phyloP scores from a whole-genome alignment of 2,329 filamentous ascomycete species.

The Talaromyces sp. region DNA sequence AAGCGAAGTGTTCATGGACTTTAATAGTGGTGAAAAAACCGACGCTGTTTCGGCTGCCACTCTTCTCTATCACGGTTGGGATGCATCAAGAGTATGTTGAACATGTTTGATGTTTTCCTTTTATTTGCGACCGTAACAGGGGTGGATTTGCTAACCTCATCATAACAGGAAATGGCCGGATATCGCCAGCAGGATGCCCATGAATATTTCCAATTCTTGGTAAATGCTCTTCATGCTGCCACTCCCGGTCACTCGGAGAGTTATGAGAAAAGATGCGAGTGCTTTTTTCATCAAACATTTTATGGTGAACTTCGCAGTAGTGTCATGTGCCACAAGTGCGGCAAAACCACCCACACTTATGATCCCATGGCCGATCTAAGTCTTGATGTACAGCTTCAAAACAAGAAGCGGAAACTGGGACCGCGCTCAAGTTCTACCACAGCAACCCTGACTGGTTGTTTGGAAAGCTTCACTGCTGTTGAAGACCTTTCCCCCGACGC shows the following conservation, averaged over 20 bases:
- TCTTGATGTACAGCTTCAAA: slow-evolving; percentile 78
- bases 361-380: slow-evolving; percentile 92
- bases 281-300: slow-evolving; percentile 92
- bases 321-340: slow-evolving; percentile 86
- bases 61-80: slow-evolving; percentile 69
- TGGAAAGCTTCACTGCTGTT: slow-evolving; percentile 83
- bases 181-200: slow-evolving; percentile 97
- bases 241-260: slow-evolving; percentile 72
- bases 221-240: slow-evolving; percentile 82
- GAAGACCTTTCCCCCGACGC: slow-evolving; percentile 71
- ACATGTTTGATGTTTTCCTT: neutral
- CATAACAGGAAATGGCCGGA: slow-evolving; percentile 69
- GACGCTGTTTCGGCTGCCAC: slow-evolving; percentile 90
- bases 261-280: slow-evolving; percentile 65
- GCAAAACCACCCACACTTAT: slow-evolving; percentile 76
- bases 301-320: slow-evolving; percentile 89
- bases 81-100: slow-evolving; percentile 40
- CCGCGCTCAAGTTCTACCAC: slow-evolving; percentile 38
- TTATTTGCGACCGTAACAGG: too few relatives aligned
- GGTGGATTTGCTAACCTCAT: slow-evolving; percentile 11
- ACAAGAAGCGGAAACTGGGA: slow-evolving; percentile 52
- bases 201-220: slow-evolving; percentile 94
- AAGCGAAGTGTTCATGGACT: slow-evolving; percentile 65
- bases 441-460: slow-evolving; percentile 69
- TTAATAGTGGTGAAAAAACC: slow-evolving; percentile 65